phyloP scores from a whole-genome alignment of 106 monocot genomes.

The Vanilla planifolia region DNA sequence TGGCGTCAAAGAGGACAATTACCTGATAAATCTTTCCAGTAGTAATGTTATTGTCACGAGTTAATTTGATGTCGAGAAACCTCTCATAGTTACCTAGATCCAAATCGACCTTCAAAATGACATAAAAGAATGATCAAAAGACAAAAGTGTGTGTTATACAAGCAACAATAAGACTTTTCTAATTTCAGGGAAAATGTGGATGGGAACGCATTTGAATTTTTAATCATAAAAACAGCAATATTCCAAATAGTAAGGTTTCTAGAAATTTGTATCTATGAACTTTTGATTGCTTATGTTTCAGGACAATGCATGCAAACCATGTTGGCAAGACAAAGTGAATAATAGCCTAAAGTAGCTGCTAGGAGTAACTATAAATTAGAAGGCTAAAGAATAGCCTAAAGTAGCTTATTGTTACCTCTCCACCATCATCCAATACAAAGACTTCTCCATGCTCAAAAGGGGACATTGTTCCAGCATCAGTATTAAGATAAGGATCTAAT shows the following conservation, averaged over 20 bases:
- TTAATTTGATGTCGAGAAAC: slow-evolving; percentile 52
- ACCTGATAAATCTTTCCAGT: slow-evolving; percentile 79
- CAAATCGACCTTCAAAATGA: slow-evolving; percentile 55
- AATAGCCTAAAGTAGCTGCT: no score
- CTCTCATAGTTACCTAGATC: slow-evolving; percentile 70
- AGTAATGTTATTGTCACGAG: slow-evolving; percentile 64
- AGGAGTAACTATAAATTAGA: neutral
- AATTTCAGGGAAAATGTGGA: neutral
- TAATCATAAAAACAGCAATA: neutral
- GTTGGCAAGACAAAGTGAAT: neutral
- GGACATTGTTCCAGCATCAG: slow-evolving; percentile 14
- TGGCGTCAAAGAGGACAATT: neutral
- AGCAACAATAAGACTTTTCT: slow-evolving; percentile 1
- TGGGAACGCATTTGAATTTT: neutral
- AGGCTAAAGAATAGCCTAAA: neutral
- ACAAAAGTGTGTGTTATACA: neutral
- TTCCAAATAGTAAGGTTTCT: neutral
- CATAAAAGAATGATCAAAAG: neutral
- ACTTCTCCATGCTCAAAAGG: slow-evolving; percentile 16
- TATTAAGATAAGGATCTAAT: slow-evolving; percentile 9
- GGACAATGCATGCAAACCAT: neutral
- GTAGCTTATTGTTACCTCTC: slow-evolving; percentile 9
- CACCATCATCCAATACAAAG: slow-evolving; percentile 15
- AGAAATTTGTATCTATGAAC: neutral
- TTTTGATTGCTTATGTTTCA: no score